These are phyloP conservation scores for Balansia obtecta DNA, from an alignment of 2,329 filamentous ascomycete genomes.

Conservation along the genomic window DNA sequence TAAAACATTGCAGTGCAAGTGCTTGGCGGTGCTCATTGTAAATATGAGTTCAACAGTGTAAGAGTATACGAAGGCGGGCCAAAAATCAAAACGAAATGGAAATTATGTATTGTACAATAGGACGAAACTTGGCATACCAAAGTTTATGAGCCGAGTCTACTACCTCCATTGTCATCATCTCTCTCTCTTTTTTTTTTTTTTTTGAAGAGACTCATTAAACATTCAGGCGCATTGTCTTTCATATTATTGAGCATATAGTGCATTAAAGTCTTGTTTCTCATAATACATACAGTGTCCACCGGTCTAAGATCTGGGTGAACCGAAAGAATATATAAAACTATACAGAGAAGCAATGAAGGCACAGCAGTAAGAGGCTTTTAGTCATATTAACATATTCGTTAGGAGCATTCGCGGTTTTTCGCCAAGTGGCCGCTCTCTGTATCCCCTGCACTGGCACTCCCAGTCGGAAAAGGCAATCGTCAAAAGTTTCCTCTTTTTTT, in stretches of 20 bases:
- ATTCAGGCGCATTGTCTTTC: not conserved
- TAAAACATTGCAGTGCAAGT: not conserved
- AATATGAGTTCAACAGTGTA: not conserved
- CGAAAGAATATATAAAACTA: not conserved
- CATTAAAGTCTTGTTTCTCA: slow-evolving; percentile 1
- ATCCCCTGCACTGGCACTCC: slow-evolving; percentile 17
- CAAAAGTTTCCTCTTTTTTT: not conserved
- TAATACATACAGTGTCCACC: not conserved
- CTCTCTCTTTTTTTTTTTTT: not conserved
- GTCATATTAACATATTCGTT: slow-evolving; percentile 22
- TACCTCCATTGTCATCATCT: too few relatives aligned
- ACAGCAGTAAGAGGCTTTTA: slow-evolving; percentile 3
- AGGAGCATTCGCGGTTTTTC: slow-evolving; percentile 10
- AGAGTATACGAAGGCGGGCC: not conserved
- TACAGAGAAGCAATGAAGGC: not conserved
- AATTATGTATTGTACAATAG: not conserved
- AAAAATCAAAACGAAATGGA: not conserved
- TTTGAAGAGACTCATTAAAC: slow-evolving; percentile 1
- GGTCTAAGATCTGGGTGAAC: not conserved
- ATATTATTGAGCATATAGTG: not conserved
- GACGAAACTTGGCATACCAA: not conserved
- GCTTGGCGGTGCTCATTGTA: not conserved
- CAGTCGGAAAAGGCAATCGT: slow-evolving; percentile 4
- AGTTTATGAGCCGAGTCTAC: not conserved
- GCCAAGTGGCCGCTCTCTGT: slow-evolving; percentile 13